Evolutionary conservation across 176 grass and related monocot genomes (phyloP).

Genomic region (Carex cristatella): DNA sequence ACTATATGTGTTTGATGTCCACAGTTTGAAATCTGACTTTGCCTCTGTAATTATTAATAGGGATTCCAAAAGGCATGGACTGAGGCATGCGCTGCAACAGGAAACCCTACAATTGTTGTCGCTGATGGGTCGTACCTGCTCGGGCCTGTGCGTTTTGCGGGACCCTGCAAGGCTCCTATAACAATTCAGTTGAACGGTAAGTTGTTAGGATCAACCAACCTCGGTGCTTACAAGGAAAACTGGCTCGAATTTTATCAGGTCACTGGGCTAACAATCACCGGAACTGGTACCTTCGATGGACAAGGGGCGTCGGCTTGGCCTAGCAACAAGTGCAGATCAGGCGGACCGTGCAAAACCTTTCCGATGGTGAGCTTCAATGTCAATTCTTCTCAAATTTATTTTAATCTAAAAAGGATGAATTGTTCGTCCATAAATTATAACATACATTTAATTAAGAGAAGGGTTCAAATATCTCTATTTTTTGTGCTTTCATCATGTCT

Average conservation of each 20-base stretch:
- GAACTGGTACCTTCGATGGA: constrained; percentile 66
- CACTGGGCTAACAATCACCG: constrained; percentile 33
- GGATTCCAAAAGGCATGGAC: constrained; percentile 38
- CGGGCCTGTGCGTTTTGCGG: constrained; percentile 28
- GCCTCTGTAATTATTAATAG: background rate
- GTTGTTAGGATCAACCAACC: constrained; percentile 43
- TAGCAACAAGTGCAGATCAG: constrained; percentile 14
- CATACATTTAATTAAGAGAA: background rate
- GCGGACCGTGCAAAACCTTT: constrained; percentile 21
- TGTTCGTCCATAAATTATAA: background rate
- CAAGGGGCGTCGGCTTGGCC: constrained; percentile 45
- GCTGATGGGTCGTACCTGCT: constrained; percentile 27
- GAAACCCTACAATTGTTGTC: constrained; percentile 31
- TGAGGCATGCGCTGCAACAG: constrained; percentile 23
- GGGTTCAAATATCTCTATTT: no score
- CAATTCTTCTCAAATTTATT: background rate
- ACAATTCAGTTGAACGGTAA: constrained; percentile 42
- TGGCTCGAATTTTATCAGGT: constrained; percentile 52
- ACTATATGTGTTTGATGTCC: no score
- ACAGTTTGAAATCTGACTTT: no score
- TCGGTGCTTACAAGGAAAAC: constrained; percentile 28
- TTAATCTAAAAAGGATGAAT: background rate
- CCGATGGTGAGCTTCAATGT: constrained; percentile 39
- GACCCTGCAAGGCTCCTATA: constrained; percentile 42
- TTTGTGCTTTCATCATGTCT: no score